Conservation (phyloP, 345 rosid species). For the Toxicodendron radicans region DNA sequence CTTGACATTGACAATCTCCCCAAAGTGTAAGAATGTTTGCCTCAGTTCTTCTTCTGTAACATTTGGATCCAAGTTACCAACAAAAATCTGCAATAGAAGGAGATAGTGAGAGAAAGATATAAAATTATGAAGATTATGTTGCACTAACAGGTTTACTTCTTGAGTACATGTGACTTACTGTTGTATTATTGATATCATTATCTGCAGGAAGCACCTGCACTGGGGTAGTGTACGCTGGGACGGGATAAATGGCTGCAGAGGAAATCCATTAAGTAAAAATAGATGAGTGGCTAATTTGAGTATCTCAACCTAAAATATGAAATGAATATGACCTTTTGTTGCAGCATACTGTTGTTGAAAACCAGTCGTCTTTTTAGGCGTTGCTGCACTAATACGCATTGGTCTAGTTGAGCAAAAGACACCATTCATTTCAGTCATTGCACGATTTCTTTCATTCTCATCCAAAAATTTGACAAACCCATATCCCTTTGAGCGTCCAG, state of each 20-base stretch:
- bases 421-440: conserved; percentile 97
- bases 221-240: conserved; percentile 59
- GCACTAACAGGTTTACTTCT: not conserved
- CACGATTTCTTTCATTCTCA: conserved; percentile 86
- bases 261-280: conserved; percentile 17
- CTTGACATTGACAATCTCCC: conserved; percentile 73
- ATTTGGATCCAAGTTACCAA: conserved; percentile 82
- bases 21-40: conserved; percentile 67
- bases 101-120: conserved; percentile 22
- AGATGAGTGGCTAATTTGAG: not conserved
- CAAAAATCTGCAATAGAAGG: conserved; percentile 57
- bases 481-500: conserved; percentile 98
- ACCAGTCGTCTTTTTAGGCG: conserved; percentile 71
- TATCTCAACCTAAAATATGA: not conserved
- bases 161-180: conserved; percentile 48
- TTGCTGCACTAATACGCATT: conserved; percentile 92
- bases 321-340: conserved; percentile 49
- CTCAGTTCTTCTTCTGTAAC: conserved; percentile 82
- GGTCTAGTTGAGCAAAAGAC: conserved; percentile 87
- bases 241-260: conserved; percentile 63
- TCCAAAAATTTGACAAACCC: conserved; percentile 94
- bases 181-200: conserved; percentile 72
- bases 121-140: conserved; percentile 7
- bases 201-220: conserved; percentile 65
- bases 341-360: conserved; percentile 66